Percentiles rank a stretch among this genome's conserved stretches.
Evolutionary conservation across 2,329 filamentous ascomycete species (phyloP).

Genomic region (Pestalotiopsis sp.): DNA sequence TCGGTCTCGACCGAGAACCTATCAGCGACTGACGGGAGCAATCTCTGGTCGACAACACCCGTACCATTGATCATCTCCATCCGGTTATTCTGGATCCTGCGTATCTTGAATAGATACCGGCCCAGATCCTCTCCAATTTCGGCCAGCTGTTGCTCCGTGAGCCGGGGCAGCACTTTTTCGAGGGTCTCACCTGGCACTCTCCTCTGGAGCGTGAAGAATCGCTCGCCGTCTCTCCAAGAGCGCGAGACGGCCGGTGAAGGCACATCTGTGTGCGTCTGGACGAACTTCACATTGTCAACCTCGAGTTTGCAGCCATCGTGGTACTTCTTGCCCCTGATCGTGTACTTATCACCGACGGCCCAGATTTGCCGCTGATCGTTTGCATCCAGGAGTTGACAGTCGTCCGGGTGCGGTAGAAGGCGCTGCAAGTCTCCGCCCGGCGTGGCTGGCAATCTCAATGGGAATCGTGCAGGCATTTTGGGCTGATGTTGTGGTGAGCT

Average conservation of each 20-base stretch:
- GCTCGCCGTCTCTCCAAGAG: conserved; percentile 16
- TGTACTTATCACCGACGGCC: conserved; percentile 12
- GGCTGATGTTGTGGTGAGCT: not conserved
- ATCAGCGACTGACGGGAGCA: conserved; percentile 13
- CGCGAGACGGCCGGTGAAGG: not conserved
- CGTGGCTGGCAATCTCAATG: conserved; percentile 1
- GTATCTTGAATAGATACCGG: conserved; percentile 11
- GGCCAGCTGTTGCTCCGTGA: conserved; percentile 11
- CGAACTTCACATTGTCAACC: conserved; percentile 10
- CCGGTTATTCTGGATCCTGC: not conserved
- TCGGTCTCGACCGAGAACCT: not conserved
- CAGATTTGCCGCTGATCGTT: conserved; percentile 13
- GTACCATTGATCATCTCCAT: conserved; percentile 16
- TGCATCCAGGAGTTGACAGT: conserved; percentile 11
- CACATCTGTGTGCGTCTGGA: not conserved
- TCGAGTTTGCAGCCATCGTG: conserved; percentile 15
- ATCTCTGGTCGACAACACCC: conserved; percentile 13
- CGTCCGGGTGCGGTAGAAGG: not conserved
- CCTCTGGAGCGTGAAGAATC: conserved; percentile 14
- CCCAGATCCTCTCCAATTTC: not conserved
- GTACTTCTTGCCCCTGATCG: conserved; percentile 13
- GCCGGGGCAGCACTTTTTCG: not conserved
- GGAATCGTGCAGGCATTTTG: conserved; percentile 18
- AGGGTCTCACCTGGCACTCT: conserved; percentile 16
- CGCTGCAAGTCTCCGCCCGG: not conserved